Conservation (phyloP, 139 green algal species). For the Pleodorina starrii region DNA sequence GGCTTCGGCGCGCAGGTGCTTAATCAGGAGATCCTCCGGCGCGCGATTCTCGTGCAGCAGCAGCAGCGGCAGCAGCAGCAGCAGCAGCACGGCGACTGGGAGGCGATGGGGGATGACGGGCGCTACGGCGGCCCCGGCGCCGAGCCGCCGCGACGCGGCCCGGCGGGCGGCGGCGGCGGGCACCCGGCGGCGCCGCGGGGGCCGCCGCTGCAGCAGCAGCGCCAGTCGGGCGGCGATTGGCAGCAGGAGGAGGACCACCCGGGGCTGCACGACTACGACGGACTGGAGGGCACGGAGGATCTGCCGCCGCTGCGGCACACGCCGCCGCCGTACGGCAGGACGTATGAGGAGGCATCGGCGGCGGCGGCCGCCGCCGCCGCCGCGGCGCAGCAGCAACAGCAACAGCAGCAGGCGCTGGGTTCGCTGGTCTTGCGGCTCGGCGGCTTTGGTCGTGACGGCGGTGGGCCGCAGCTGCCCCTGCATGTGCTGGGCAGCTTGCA, state of each 20-base stretch:
- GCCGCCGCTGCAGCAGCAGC: not conserved
- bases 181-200: not conserved
- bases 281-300: not conserved
- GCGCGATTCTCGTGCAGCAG: not conserved
- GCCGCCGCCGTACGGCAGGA: not conserved
- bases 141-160: not conserved
- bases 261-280: not conserved
- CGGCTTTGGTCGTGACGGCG: not conserved
- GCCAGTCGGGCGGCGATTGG: not conserved
- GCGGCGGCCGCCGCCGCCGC: not conserved
- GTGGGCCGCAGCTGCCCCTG: not conserved
- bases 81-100: slow-evolving; percentile 13
- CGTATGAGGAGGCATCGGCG: not conserved
- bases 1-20: not conserved
- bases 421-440: not conserved
- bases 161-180: not conserved
- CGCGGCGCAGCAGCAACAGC: not conserved
- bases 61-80: not conserved
- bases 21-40: not conserved
- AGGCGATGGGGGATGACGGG: not conserved
- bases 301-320: not conserved
- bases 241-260: not conserved
- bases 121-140: not conserved
- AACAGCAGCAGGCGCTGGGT: not conserved
- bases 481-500: not conserved